Evolutionary conservation across 768 basidiomycete genomes (phyloP).

Genomic region (Macrocybe gigantea): DNA sequence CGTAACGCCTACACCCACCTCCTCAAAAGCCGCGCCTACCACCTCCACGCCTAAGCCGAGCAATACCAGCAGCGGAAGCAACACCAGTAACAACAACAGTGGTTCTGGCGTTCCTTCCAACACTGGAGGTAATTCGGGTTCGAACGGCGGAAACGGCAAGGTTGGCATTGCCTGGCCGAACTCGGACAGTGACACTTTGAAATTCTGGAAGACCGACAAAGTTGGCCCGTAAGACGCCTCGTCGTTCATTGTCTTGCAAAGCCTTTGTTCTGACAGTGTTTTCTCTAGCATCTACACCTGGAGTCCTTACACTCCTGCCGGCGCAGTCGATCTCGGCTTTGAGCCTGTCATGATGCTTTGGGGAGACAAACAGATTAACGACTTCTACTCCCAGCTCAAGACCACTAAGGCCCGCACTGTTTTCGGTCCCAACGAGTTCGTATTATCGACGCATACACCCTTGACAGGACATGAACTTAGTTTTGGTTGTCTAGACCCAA

Average conservation of each 20-base stretch:
- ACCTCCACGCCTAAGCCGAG: constrained; percentile 8
- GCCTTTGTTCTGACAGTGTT: background rate
- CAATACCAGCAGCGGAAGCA: constrained; percentile 1
- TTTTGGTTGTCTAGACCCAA: constrained; percentile 52
- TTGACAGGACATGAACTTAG: background rate
- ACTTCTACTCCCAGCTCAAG: constrained; percentile 42
- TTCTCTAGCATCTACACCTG: constrained; percentile 55
- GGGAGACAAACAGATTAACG: constrained; percentile 45
- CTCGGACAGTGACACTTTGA: constrained; percentile 41
- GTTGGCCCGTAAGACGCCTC: constrained; percentile 33
- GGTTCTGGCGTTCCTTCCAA: constrained; percentile 3
- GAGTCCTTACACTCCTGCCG: constrained; percentile 45
- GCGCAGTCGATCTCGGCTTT: constrained; percentile 39
- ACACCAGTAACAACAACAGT: constrained; percentile 1
- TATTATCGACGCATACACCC: background rate
- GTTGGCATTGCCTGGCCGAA: constrained; percentile 67
- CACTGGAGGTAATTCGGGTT: constrained; percentile 13
- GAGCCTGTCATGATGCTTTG: constrained; percentile 65
- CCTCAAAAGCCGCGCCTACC: constrained; percentile 12
- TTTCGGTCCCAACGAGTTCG: constrained; percentile 75
- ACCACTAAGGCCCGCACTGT: constrained; percentile 45
- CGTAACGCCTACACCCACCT: constrained; percentile 10
- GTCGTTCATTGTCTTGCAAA: background rate
- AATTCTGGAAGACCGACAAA: constrained; percentile 40
- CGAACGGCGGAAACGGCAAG: constrained; percentile 31